A percentile compares a stretch with the other conserved stretches of the same genome.
Conservation (phyloP, 441 rosid species). For the Populus tomentosa region DNA sequence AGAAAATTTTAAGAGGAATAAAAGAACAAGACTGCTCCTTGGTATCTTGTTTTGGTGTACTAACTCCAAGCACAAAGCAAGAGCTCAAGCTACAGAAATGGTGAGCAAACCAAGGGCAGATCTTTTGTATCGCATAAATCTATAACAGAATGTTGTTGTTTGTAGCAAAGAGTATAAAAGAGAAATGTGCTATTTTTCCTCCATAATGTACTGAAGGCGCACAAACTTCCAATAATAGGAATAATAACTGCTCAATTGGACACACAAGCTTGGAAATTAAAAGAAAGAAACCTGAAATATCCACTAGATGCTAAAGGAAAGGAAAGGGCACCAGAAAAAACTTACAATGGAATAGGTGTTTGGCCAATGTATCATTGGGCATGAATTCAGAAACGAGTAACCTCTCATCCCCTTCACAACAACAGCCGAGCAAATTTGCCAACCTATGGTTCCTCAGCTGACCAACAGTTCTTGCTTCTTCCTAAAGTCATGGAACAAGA, state of each 20-base stretch:
- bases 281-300: neutral
- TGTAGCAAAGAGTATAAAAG: too few species aligned
- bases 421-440: conserved; percentile 88
- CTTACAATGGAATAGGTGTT: conserved; percentile 91
- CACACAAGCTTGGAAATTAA: neutral
- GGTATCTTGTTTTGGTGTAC: too few species aligned
- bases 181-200: too few species aligned
- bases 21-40: neutral
- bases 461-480: conserved; percentile 78
- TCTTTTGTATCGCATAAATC: too few species aligned
- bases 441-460: conserved; percentile 67
- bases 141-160: too few species aligned
- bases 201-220: too few species aligned
- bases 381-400: conserved; percentile 85
- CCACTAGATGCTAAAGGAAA: neutral
- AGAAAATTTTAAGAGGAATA: neutral
- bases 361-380: conserved; percentile 84
- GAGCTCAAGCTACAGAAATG: too few species aligned
- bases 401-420: conserved; percentile 93
- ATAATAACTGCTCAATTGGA: too few species aligned
- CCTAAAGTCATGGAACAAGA: conserved; percentile 28
- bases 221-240: too few species aligned
- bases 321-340: conserved; percentile 3
- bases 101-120: too few species aligned
- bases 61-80: too few species aligned